phyloP scores from a whole-genome alignment of 768 basidiomycete genomes.

The Kwoniella sp. region DNA sequence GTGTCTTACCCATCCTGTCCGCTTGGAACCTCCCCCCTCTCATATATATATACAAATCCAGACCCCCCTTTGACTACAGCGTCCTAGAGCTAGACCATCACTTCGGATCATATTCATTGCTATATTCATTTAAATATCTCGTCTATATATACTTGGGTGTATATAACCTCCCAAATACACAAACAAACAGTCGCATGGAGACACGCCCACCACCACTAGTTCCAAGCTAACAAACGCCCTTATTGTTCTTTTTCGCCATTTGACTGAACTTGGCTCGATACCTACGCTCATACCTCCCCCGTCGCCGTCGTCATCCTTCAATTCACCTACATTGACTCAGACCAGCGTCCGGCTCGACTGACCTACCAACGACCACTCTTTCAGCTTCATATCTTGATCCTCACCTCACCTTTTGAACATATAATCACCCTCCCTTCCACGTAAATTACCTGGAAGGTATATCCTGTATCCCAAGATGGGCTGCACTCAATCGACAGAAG shows the following conservation, averaged over 20 bases:
- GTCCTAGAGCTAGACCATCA: not conserved
- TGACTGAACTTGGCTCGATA: not conserved
- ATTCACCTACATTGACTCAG: too few relatives aligned
- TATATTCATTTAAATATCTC: too few relatives aligned
- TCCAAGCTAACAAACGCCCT: not conserved
- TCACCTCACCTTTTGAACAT: not conserved
- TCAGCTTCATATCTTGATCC: not conserved
- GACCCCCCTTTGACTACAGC: not conserved
- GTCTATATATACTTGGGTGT: not conserved
- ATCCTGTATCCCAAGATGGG: slow-evolving; percentile 41
- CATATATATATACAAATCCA: not conserved
- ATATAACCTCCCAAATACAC: not conserved
- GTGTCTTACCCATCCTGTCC: not conserved
- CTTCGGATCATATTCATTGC: too few relatives aligned
- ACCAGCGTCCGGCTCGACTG: not conserved
- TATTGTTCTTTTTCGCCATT: not conserved
- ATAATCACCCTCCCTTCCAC: not conserved
- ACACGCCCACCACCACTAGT: not conserved
- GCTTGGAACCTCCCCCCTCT: not conserved
- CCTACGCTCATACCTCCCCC: not conserved
- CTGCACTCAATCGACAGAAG: slow-evolving; percentile 53
- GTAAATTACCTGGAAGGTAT: not conserved
- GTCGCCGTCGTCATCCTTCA: not conserved
- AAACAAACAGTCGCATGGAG: not conserved
- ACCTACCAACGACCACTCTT: too few relatives aligned